Evolutionary conservation across 2,329 filamentous ascomycete species (phyloP).

Genomic region (Gyromitra esculenta): DNA sequence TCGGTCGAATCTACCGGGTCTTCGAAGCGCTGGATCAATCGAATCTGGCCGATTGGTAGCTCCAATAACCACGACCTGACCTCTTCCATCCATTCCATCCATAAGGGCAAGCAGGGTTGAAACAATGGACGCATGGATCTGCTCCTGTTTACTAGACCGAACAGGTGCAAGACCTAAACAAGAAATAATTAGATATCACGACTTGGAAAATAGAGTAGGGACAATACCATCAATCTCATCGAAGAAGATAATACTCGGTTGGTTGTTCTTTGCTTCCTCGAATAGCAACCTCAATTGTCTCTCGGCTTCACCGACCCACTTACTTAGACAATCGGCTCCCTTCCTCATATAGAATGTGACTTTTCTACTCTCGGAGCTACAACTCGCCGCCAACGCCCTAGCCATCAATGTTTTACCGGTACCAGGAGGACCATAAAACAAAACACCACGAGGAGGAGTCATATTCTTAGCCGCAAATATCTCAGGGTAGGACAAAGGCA

Average conservation of each 20-base stretch:
- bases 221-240: slow-evolving; percentile 88
- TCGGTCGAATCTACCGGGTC: slow-evolving; percentile 92
- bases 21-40: slow-evolving; percentile 92
- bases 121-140: slow-evolving; percentile 97
- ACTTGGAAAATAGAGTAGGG: slow-evolving; percentile 56
- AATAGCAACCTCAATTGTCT: slow-evolving; percentile 92
- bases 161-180: slow-evolving; percentile 76
- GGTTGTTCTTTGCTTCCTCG: slow-evolving; percentile 92
- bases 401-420: slow-evolving; percentile 98
- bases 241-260: slow-evolving; percentile 99
- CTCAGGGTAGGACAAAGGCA: slow-evolving; percentile 93
- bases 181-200: slow-evolving; percentile 19
- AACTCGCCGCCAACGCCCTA: slow-evolving; percentile 85
- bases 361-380: slow-evolving; percentile 84
- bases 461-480: slow-evolving; percentile 91
- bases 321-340: slow-evolving; percentile 94
- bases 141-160: slow-evolving; percentile 96
- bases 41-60: slow-evolving; percentile 98
- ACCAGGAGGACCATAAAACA: slow-evolving; percentile 96
- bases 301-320: slow-evolving; percentile 99
- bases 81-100: slow-evolving; percentile 98
- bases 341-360: slow-evolving; percentile 99
- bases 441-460: slow-evolving; percentile 89
- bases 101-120: slow-evolving; percentile 92
- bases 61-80: slow-evolving; percentile 97